phyloP scores from a whole-genome alignment of 2,329 filamentous ascomycete species.

The Davidsoniella virescens region DNA sequence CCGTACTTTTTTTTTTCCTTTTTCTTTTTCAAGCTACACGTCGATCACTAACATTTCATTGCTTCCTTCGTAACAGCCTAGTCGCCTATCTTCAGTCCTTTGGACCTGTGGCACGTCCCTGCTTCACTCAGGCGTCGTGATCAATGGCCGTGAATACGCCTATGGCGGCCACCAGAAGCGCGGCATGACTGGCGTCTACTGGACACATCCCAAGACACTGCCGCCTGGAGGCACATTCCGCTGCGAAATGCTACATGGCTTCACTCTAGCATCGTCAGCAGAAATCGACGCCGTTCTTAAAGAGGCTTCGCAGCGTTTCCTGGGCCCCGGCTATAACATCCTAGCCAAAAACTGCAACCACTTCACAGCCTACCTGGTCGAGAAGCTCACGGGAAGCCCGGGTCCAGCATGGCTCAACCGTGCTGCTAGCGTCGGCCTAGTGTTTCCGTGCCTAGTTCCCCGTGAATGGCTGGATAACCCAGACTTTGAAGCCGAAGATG shows the following conservation, averaged over 20 bases:
- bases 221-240: slow-evolving; percentile 66
- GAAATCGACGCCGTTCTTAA: slow-evolving; percentile 59
- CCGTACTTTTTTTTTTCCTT: background rate
- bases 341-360: slow-evolving; percentile 80
- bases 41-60: background rate
- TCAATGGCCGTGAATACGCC: slow-evolving; percentile 66
- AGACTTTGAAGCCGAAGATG: slow-evolving; percentile 57
- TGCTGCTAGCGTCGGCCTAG: slow-evolving; percentile 67
- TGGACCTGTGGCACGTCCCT: slow-evolving; percentile 66
- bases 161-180: slow-evolving; percentile 65
- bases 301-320: slow-evolving; percentile 53
- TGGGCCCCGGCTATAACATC: slow-evolving; percentile 63
- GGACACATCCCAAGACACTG: slow-evolving; percentile 54
- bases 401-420: slow-evolving; percentile 68
- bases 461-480: slow-evolving; percentile 68
- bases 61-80: slow-evolving; percentile 33
- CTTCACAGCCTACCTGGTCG: slow-evolving; percentile 63
- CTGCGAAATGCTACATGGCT: slow-evolving; percentile 61
- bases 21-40: background rate
- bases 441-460: slow-evolving; percentile 67
- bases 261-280: slow-evolving; percentile 49
- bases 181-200: slow-evolving; percentile 64
- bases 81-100: slow-evolving; percentile 56
- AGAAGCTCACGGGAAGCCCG: slow-evolving; percentile 51
- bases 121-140: slow-evolving; percentile 69